A percentile compares a stretch with the other conserved stretches of the same genome.
Conservation (phyloP, 768 basidiomycete genomes). For the Guyanaporus albipodus region DNA sequence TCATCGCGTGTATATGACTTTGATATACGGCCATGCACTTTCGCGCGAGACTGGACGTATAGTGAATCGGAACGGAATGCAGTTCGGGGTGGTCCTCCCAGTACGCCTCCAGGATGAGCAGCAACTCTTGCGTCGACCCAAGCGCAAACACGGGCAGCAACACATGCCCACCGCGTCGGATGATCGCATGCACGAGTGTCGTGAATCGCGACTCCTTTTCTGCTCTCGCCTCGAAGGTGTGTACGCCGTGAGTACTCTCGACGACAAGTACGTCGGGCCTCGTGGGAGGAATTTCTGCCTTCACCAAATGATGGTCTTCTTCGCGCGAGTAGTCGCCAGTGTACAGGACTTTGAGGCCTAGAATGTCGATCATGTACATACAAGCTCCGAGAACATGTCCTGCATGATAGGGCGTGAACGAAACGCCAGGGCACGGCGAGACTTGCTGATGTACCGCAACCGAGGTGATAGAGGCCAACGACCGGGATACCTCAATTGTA, state of each 20-base stretch:
- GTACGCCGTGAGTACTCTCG: conserved; percentile 95
- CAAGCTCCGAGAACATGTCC: conserved; percentile 97
- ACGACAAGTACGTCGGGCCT: conserved; percentile 93
- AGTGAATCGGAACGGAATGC: conserved; percentile 90
- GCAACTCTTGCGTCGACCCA: conserved; percentile 89
- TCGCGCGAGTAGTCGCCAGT: conserved; percentile 98
- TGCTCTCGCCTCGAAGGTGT: conserved; percentile 78
- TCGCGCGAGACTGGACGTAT: conserved; percentile 87
- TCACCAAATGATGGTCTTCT: conserved; percentile 93
- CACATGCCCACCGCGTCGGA: conserved; percentile 87
- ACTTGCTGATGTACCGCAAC: conserved; percentile 89
- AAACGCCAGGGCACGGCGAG: conserved; percentile 82
- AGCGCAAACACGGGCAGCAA: conserved; percentile 94
- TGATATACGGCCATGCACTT: conserved; percentile 99
- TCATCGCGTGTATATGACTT: conserved; percentile 96
- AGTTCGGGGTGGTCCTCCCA: conserved; percentile 94
- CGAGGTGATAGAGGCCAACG: conserved; percentile 76
- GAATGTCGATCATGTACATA: conserved; percentile 96
- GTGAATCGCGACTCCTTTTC: conserved; percentile 92
- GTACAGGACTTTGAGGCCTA: conserved; percentile 89
- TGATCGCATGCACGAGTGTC: conserved; percentile 84
- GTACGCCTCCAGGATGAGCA: conserved; percentile 92
- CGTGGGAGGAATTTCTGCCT: conserved; percentile 86
- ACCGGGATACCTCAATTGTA: conserved; percentile 72
- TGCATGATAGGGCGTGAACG: conserved; percentile 95